Percentiles rank a stretch among this genome's conserved stretches.
These are phyloP conservation scores for Umbelopsis sp. DNA, from an alignment of 192 early-diverging fungal species.

Conservation along the genomic window DNA sequence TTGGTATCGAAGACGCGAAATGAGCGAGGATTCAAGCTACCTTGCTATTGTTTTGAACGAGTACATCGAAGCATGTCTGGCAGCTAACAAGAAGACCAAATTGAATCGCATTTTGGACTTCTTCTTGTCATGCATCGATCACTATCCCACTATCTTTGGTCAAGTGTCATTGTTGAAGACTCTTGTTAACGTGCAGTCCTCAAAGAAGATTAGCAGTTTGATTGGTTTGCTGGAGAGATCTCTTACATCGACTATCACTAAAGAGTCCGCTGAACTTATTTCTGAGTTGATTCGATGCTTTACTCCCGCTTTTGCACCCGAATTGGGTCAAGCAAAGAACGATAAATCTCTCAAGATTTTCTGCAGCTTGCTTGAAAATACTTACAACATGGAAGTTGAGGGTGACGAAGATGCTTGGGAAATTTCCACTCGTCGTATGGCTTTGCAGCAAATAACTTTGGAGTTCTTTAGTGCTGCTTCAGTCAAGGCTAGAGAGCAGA, in stretches of 20 bases:
- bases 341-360: constrained; percentile 53
- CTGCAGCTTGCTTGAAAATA: constrained; percentile 50
- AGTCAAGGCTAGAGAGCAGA: constrained; percentile 41
- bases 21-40: constrained; percentile 47
- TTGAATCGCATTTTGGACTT: constrained; percentile 45
- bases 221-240: constrained; percentile 58
- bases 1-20: constrained; percentile 47
- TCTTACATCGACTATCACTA: constrained; percentile 44
- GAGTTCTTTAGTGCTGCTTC: constrained; percentile 44
- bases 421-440: constrained; percentile 47
- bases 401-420: constrained; percentile 47
- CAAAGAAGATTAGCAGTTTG: constrained; percentile 62
- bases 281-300: constrained; percentile 58
- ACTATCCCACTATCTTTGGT: constrained; percentile 39
- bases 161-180: constrained; percentile 56
- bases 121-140: constrained; percentile 58
- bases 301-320: constrained; percentile 44
- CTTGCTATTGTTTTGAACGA: constrained; percentile 25
- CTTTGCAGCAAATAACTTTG: constrained; percentile 46
- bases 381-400: constrained; percentile 34
- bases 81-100: constrained; percentile 30
- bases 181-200: constrained; percentile 51
- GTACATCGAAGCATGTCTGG: constrained; percentile 16
- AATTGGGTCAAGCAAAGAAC: constrained; percentile 49
- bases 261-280: constrained; percentile 35